Evolutionary conservation across 768 basidiomycete species (phyloP).

Genomic region (Leucocoprinus sp.): DNA sequence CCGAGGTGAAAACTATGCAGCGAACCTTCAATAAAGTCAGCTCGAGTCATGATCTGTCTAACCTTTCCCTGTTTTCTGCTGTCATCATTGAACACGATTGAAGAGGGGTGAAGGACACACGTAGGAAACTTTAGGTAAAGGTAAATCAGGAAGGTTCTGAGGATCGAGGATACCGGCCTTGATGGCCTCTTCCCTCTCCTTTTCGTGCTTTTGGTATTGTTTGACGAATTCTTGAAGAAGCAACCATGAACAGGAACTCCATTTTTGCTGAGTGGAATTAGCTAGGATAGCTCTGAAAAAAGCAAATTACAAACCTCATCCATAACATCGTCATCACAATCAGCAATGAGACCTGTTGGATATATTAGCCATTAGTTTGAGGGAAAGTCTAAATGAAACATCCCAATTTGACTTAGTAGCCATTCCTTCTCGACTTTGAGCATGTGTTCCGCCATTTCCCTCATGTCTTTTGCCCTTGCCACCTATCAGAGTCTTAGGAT

Average conservation of each 20-base stretch:
- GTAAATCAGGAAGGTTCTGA: conserved; percentile 32
- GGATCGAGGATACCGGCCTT: conserved; percentile 26
- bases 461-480: conserved; percentile 52
- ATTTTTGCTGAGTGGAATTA: conserved; percentile 55
- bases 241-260: conserved; percentile 77
- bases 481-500: conserved; percentile 24
- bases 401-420: conserved; percentile 70
- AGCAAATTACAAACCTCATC: conserved; percentile 56
- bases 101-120: conserved; percentile 24
- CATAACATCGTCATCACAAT: conserved; percentile 83
- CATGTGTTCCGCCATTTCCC: conserved; percentile 55
- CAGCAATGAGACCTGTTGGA: conserved; percentile 52
- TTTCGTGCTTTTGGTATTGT: conserved; percentile 41
- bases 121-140: conserved; percentile 57
- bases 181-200: conserved; percentile 29
- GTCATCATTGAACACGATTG: background rate
- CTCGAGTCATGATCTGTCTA: conserved; percentile 75
- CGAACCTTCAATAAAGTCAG: conserved; percentile 74
- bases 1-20: conserved; percentile 3
- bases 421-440: conserved; percentile 71
- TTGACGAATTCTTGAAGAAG: conserved; percentile 68
- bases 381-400: conserved; percentile 7
- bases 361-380: background rate
- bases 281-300: background rate
- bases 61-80: conserved; percentile 44